Conservation (phyloP, 2,329 filamentous ascomycete genomes). For the Fusarium buharicum region DNA sequence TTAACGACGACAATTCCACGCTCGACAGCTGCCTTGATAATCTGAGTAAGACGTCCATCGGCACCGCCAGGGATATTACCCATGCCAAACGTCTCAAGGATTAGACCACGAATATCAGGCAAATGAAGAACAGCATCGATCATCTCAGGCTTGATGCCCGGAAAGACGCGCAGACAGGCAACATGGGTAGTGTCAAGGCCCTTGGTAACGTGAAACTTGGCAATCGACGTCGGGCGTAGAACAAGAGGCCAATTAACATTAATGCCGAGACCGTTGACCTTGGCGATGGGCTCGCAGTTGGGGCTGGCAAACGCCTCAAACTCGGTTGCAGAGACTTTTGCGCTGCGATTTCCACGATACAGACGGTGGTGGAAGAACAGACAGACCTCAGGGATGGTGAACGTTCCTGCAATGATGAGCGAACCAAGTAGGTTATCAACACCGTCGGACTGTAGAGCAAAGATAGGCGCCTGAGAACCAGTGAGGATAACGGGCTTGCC, state of each 20-base stretch:
- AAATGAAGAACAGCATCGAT: constrained; percentile 83
- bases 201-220: constrained; percentile 78
- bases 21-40: constrained; percentile 79
- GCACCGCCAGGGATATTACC: constrained; percentile 88
- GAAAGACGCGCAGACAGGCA: constrained; percentile 88
- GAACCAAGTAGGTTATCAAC: constrained; percentile 90
- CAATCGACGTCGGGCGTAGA: constrained; percentile 76
- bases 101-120: constrained; percentile 80
- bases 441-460: constrained; percentile 89
- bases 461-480: constrained; percentile 84
- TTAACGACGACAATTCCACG: constrained; percentile 89
- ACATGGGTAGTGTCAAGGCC: constrained; percentile 88
- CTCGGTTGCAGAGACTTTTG: constrained; percentile 86
- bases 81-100: constrained; percentile 92
- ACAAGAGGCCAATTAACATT: constrained; percentile 84
- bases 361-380: constrained; percentile 94
- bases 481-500: constrained; percentile 93
- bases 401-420: constrained; percentile 89
- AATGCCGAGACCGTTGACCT: constrained; percentile 82
- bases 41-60: constrained; percentile 80
- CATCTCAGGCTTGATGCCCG: constrained; percentile 94
- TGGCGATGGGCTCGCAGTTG: constrained; percentile 84
- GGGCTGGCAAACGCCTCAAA: constrained; percentile 90
- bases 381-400: constrained; percentile 92
- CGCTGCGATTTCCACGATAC: constrained; percentile 87